Percentiles rank a stretch among this genome's conserved stretches.
Evolutionary conservation across 805 yeast genomes (phyloP).

Genomic region (Metschnikowia gruessii): DNA sequence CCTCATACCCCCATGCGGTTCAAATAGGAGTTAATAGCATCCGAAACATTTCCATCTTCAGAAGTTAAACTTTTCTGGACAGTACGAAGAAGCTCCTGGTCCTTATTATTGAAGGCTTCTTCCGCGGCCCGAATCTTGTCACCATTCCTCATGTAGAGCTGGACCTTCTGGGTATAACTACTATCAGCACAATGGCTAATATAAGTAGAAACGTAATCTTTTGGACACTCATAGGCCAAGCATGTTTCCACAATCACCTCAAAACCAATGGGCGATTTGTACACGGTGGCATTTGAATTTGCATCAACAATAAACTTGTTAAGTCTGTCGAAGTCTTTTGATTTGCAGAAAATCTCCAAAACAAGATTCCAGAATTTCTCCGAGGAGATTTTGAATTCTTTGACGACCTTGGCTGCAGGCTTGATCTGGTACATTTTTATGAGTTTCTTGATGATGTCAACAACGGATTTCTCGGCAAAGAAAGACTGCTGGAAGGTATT

Average conservation of each 20-base stretch:
- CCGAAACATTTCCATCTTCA: slow-evolving; percentile 11
- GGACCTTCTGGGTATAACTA: slow-evolving; percentile 45
- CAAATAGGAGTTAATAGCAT: slow-evolving; percentile 13
- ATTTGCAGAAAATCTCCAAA: slow-evolving; percentile 45
- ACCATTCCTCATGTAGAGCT: slow-evolving; percentile 50
- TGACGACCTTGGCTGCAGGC: slow-evolving; percentile 46
- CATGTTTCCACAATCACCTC: slow-evolving; percentile 59
- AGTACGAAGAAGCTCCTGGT: slow-evolving; percentile 19
- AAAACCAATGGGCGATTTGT: slow-evolving; percentile 70
- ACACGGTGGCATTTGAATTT: slow-evolving; percentile 21
- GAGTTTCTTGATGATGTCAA: slow-evolving; percentile 26
- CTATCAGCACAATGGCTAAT: slow-evolving; percentile 50
- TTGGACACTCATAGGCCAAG: slow-evolving; percentile 48
- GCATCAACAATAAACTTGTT: slow-evolving; percentile 30
- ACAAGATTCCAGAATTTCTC: slow-evolving; percentile 54
- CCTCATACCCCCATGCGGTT: slow-evolving; percentile 9
- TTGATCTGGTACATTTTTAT: slow-evolving; percentile 46
- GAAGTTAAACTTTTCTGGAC: slow-evolving; percentile 9
- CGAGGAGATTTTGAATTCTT: slow-evolving; percentile 56
- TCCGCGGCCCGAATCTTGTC: slow-evolving; percentile 50
- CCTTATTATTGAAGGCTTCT: slow-evolving; percentile 47
- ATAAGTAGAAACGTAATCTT: slow-evolving; percentile 58
- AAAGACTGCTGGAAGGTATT: slow-evolving; percentile 36
- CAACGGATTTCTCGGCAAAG: slow-evolving; percentile 26
- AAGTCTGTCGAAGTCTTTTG: slow-evolving; percentile 54